phyloP scores from a whole-genome alignment of 2,329 filamentous ascomycete genomes.

The Didymella sp. region DNA sequence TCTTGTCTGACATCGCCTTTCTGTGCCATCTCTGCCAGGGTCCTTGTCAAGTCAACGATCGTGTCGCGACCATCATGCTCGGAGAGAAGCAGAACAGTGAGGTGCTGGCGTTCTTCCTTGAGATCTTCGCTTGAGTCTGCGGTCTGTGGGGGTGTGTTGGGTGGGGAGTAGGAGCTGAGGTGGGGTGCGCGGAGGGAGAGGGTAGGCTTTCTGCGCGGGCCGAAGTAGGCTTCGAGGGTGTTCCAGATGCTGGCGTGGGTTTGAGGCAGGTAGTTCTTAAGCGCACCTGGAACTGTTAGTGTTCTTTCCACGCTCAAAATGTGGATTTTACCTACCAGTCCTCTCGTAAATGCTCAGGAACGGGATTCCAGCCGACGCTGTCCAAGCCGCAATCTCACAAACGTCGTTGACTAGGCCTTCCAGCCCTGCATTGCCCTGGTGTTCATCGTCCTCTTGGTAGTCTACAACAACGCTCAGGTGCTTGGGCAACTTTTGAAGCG shows the following conservation, averaged over 20 bases:
- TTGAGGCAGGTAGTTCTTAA: conserved; percentile 89
- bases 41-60: conserved; percentile 93
- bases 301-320: no score
- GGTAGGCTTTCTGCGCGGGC: conserved; percentile 68
- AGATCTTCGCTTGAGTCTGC: conserved; percentile 49
- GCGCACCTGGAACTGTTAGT: conserved; percentile 65
- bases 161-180: conserved; percentile 64
- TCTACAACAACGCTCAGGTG: conserved; percentile 89
- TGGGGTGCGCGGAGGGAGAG: conserved; percentile 78
- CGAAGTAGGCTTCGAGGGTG: conserved; percentile 88
- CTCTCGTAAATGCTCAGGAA: conserved; percentile 90
- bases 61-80: conserved; percentile 90
- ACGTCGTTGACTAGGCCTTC: conserved; percentile 88
- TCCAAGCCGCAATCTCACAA: conserved; percentile 92
- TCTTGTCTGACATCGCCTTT: conserved; percentile 78
- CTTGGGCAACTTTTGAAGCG: conserved; percentile 75
- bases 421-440: conserved; percentile 72
- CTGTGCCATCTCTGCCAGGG: conserved; percentile 93
- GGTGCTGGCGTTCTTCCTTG: conserved; percentile 47
- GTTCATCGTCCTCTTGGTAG: conserved; percentile 68
- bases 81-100: conserved; percentile 80
- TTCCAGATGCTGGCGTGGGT: conserved; percentile 79
- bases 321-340: conserved; percentile 67
- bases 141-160: conserved; percentile 50
- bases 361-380: conserved; percentile 84